phyloP scores from a whole-genome alignment of 2,329 filamentous ascomycete species.

The Aspergillus hortae region DNA sequence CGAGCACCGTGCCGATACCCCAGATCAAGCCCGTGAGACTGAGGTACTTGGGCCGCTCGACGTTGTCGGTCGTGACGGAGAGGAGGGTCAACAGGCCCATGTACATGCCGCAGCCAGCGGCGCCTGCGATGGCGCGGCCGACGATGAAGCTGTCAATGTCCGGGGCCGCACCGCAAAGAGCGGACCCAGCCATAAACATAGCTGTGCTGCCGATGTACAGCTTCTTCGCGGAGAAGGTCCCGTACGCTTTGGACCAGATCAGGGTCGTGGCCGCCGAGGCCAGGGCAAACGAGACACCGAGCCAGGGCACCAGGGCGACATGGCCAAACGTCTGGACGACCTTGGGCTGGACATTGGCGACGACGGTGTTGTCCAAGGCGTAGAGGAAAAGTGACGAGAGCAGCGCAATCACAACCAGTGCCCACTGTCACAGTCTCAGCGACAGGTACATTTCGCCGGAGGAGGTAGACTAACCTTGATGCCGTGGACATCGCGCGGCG shows the following conservation, averaged over 20 bases:
- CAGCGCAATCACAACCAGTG: neutral
- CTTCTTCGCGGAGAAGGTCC: conserved; percentile 28
- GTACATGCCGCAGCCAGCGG: conserved; percentile 23
- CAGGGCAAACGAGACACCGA: conserved; percentile 46
- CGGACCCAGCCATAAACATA: neutral
- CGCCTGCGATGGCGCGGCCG: conserved; percentile 4
- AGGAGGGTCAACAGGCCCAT: conserved; percentile 26
- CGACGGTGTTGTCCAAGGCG: conserved; percentile 23
- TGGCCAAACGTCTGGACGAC: conserved; percentile 36
- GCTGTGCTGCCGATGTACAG: conserved; percentile 10
- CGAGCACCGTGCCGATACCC: conserved; percentile 35
- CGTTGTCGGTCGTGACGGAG: conserved; percentile 15
- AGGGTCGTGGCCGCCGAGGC: conserved; percentile 7
- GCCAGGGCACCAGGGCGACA: conserved; percentile 38
- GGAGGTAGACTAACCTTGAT: neutral
- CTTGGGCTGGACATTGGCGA: conserved; percentile 34
- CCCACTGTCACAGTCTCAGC: neutral
- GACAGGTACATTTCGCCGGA: neutral
- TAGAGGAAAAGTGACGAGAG: conserved; percentile 2
- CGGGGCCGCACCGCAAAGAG: neutral
- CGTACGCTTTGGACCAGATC: conserved; percentile 28
- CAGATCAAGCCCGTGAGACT: conserved; percentile 32
- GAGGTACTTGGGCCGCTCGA: conserved; percentile 29
- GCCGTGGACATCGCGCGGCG: neutral
- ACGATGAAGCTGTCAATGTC: conserved; percentile 1